Evolutionary conservation across 2,329 filamentous ascomycete genomes (phyloP), one percentile per base, ranked within the genome.

Genomic region (Phyllosticta capitalensis): DNA sequence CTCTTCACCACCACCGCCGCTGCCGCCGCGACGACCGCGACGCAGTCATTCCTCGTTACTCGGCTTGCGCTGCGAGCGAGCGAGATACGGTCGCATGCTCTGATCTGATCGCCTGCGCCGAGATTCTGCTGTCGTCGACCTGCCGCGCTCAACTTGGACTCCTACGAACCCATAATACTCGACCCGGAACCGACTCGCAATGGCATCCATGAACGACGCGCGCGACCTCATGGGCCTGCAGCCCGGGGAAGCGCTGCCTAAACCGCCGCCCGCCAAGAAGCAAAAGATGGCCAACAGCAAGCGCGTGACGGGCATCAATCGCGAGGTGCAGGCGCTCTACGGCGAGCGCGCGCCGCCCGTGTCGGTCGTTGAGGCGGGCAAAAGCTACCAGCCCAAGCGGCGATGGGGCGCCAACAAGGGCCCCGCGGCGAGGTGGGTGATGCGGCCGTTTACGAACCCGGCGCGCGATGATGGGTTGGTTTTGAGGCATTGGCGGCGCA

Each of bases 401-500:
- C 22, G 54, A 30, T 60, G 58, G 54, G 60, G 50, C 38, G 69
- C 71, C 62, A 72, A 66, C 61, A 69, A 70, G 14, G 71, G 72
- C 22, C 71, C 71, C 26, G 71, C 69, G 17, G 73, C 72, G 65
- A 71, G 70, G 68, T 74, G 72, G 72, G 65, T 71, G 53, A 66
- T 67, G 53, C 69, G 70, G 54, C 77, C 83, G 1, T 96, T 96
- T 70, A 81, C 75, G 38, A 96, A 96, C 69, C 85, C 86, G 58
- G 91, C 89, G 19, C 85, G 92, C 63, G 74, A 78, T 48, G 90
- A 94, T 67, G 80, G 79, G 17, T 78, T 96, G 22, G 75, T 88
- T 4, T 72, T 96, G 63, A 82, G 81, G 64, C 92, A 96, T 74
- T 96, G 92, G 92, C 83, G 86, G 69, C 80, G 86, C 71, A 87